Base-by-base conservation (phyloP, 768 basidiomycete genomes). In the Psilocybe azurescens region DNA sequence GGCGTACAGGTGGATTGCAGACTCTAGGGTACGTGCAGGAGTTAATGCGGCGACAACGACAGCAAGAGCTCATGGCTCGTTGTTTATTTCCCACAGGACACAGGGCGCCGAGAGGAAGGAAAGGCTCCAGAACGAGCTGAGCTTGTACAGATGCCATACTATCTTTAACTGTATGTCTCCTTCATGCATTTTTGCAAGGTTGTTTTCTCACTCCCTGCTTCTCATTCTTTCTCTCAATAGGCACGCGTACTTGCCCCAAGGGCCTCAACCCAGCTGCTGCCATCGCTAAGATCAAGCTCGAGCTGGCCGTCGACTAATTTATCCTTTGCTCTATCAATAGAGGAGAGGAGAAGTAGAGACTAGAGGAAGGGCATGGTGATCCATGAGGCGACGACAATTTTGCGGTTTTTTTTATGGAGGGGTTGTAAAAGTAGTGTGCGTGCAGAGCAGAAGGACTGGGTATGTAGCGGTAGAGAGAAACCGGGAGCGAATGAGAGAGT, bases 1-100 rank as follows among this genome's bases (percentile, higher is more conserved):
- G 69, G 94, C 95, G 0, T 97, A 98, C 78, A 83, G 96, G 67
- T 99, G 97, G 97, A 97, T 99, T 72, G 95, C 96, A 0, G 97
- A 99, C 74, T 97, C 94, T 51, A 83, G 97, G 68, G 94, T 94
- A 66, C 59, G 89, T 64, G 32, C 44, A 14, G 65, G 67, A 56
- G 63, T 59, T 66, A 66, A 52, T 49, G 66, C 67, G 67, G 67
- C n/a, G 47, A 39, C 18, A 38, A 32, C n/a, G 32, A 54, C 33
- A 18, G 13, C 16, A 16, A 33, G 56, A 47, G 41, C 29, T 30
- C 29, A 47, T 2, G 44, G 41, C 11, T 16, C 44, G 53, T 32
- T 18, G 3, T 2, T 47, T 54, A 56, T 11, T 29, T 55, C 38
- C 41, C 41, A 7, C 67, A 94, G 89, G 97, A 99, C 74, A 20